Percentiles rank a stretch among this genome's conserved stretches.
Conservation (phyloP, 129 eudicot species). For the Arctium lappa region DNA sequence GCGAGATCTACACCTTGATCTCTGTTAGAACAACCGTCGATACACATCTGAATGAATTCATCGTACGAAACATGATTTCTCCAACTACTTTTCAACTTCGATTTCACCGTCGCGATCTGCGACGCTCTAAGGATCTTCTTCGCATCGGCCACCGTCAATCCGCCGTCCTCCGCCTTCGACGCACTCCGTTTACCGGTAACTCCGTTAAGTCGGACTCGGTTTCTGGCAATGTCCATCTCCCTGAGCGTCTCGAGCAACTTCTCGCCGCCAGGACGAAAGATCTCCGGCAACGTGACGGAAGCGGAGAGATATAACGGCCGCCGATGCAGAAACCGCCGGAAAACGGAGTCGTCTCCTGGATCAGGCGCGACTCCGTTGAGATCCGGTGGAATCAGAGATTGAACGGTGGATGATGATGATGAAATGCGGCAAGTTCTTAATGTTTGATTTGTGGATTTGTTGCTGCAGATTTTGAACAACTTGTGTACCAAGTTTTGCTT, state of each 20-base stretch:
- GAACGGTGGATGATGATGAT: conserved; percentile 35
- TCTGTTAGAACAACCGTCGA: conserved; percentile 29
- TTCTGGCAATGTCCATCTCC: conserved; percentile 52
- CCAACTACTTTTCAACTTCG: conserved; percentile 35
- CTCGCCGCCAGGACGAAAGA: conserved; percentile 38
- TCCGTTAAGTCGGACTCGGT: conserved; percentile 52
- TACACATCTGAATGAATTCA: conserved; percentile 68
- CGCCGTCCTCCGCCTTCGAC: conserved; percentile 11
- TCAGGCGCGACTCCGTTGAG: conserved; percentile 32
- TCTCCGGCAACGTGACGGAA: conserved; percentile 13
- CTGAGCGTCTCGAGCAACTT: conserved; percentile 48
- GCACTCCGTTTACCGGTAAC: conserved; percentile 29
- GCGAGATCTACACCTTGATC: conserved; percentile 61
- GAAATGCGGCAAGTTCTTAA: conserved; percentile 45
- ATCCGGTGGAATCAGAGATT: conserved; percentile 27
- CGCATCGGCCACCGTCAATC: conserved; percentile 54
- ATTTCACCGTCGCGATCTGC: conserved; percentile 57
- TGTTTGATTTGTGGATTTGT: conserved; percentile 39
- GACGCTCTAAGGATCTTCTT: conserved; percentile 57
- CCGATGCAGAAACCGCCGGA: conserved; percentile 45
- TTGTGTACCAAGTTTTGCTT: conserved; percentile 52
- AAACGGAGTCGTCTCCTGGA: conserved; percentile 43
- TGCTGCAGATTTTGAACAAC: conserved; percentile 26
- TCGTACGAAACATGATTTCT: conserved; percentile 43
- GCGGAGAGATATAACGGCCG: conserved; percentile 33